Base-by-base conservation (phyloP, 352 stramenopile species). In the Phytophthora ramorum region DNA sequence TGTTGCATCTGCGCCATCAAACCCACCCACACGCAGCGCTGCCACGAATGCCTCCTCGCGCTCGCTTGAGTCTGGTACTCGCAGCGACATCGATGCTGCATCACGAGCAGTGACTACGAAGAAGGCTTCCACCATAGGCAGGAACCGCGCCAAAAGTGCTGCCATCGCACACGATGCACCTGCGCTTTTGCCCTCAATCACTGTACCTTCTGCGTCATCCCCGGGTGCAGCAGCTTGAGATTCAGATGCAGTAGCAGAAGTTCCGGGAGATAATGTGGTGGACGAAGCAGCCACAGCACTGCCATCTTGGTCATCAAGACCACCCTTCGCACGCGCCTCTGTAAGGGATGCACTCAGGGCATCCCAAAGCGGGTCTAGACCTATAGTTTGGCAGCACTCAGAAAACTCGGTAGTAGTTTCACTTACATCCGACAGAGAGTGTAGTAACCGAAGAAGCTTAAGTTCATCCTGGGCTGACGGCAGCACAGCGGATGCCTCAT, bases 41-140 rank as follows among this genome's bases (percentile, higher is more conserved):
- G 81, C 82, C 7, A 96, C 86, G 1, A 93, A 56, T 5, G 83
- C 85, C 49, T 93, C 88, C 74, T 96, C 88, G 1, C 85, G 81
- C 65, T 95, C 86, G 2, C 61, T 83, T 16, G 84, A 89, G 58
- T 92, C 85, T 0, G 89, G 87, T 32, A 93, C 64, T 26, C 81
- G 76, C 22, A 96, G 57, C 4, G 78, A 78, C 86, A 97, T 95
- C 0, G 82, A 90, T 2, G 83, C 83, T 7, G 79, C 78, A 69
- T 98, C 87, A 56, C 91, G 89, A 32, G 95, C 92, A 78, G 98
- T 99, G 3, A 99, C 96, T 26, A 99, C 96, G 71, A 99, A 99
- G 74, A 99, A 99, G 14, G 95, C 93, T 71, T 99, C 97, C 56
- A 99, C 97, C 57, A 98, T 96, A 3, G 97, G 97, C 56, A 99